phyloP scores from a whole-genome alignment of 2,329 filamentous ascomycete species.

The Penicillium vulpinum region DNA sequence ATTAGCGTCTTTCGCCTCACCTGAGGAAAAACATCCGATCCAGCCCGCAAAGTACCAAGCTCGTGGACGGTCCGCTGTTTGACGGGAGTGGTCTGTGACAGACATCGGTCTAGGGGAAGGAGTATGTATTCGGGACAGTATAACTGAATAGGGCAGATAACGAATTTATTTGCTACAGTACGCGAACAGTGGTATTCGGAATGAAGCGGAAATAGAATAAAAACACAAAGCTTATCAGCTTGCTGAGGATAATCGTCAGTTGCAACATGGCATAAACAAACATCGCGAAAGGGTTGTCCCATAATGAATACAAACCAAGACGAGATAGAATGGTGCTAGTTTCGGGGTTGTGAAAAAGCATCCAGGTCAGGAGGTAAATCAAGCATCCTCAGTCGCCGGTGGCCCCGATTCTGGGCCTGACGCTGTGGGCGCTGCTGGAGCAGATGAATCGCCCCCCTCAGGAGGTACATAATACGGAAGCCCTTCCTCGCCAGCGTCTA shows the following conservation, averaged over 20 bases:
- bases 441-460: slow-evolving; percentile 19
- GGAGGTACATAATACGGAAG: slow-evolving; percentile 47
- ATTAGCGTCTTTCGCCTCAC: not conserved
- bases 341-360: not conserved
- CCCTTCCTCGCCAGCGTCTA: slow-evolving; percentile 88
- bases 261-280: slow-evolving; percentile 3
- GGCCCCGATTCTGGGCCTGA: slow-evolving; percentile 11
- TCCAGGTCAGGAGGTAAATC: not conserved
- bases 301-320: slow-evolving; percentile 6
- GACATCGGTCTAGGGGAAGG: not conserved
- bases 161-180: slow-evolving; percentile 17
- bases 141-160: not conserved
- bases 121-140: too few species aligned
- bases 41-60: slow-evolving; percentile 1
- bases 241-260: slow-evolving; percentile 13
- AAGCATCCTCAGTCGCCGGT: slow-evolving; percentile 16
- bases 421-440: slow-evolving; percentile 19
- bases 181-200: slow-evolving; percentile 21
- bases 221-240: slow-evolving; percentile 2
- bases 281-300: not conserved
- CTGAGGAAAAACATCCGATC: not conserved
- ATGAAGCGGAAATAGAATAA: slow-evolving; percentile 2
- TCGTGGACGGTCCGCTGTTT: not conserved
- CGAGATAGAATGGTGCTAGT: not conserved
- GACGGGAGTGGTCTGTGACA: not conserved